Evolutionary conservation across 2,329 filamentous ascomycete species (phyloP), one percentile per base, ranked within the genome.

Genomic region (Epichloe coenophiala): DNA sequence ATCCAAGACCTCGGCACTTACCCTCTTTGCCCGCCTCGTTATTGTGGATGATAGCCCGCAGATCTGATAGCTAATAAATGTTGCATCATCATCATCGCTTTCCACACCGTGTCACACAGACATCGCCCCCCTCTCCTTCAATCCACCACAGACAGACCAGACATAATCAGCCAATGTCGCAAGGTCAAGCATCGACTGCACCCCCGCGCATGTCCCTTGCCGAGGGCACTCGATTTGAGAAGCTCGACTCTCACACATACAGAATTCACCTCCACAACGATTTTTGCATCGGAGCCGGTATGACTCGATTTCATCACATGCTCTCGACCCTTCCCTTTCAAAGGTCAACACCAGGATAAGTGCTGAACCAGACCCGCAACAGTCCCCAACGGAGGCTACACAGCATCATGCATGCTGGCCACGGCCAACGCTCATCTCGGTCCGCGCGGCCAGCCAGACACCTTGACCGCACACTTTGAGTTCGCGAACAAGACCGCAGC

Each of bases 311-410:
- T 31, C 27, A 31, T 31, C 27, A 31, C 23, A 13, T 19, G n/a
- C 40, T 23, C 19, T 23, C 3, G 27, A 11, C 27, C 8, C 27
- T 9, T 31, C 3, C 27, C 27, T 4, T 11, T 31, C 27, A 4
- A 31, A 9, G 27, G 9, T 31, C 27, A 31, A 31, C 27, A 0
- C 27, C 27, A 11, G n/a, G 40, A 42, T 42, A 8, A 40, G 3
- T 45, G 19, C 21, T 31, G 23, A 43, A 40, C 40, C 44, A 27
- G 27, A 9, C 7, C 23, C 41, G 21, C 15, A 9, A 11, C 42
- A 62, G 62, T 70, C n/a, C 68, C 68, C 13, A 68, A 71, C 39
- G 68, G 68, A 42, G 68, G 68, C 35, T 71, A 71, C 52, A 59
- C 65, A 1, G 61, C 67, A 4, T 61, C 63, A 3, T 63, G 63